These are phyloP conservation scores for Bryum argenteum DNA, from an alignment of 225 moss, liverwort and hornwort species.

Conservation along the genomic window DNA sequence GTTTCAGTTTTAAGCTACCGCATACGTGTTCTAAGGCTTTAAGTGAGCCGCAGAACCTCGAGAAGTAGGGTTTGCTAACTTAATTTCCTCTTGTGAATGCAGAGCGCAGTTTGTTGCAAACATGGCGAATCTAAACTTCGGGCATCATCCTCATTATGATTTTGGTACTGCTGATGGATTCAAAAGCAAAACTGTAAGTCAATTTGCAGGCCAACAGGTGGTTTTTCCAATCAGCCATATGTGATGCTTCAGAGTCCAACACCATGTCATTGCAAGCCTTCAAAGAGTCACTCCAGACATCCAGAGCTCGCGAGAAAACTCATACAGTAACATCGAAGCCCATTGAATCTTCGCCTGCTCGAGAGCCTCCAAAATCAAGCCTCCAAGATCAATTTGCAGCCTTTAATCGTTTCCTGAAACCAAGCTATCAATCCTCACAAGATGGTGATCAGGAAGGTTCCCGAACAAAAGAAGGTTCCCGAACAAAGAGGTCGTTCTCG, in stretches of 20 bases:
- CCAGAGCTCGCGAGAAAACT: conserved; percentile 26
- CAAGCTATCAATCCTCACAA: neutral
- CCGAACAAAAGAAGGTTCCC: neutral
- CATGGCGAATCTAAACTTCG: too few species aligned
- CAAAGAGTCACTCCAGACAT: conserved; percentile 59
- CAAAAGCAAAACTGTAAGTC: too few species aligned
- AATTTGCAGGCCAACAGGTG: too few species aligned
- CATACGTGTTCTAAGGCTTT: too few species aligned
- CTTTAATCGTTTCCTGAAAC: conserved; percentile 35
- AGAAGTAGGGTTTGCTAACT: too few species aligned
- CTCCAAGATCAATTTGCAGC: conserved; percentile 55
- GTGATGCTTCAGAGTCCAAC: neutral
- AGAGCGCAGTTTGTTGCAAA: too few species aligned
- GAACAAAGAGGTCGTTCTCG: conserved; percentile 36
- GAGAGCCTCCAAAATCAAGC: conserved; percentile 62
- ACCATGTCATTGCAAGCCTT: conserved; percentile 73
- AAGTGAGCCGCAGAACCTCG: too few species aligned
- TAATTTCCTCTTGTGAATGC: too few species aligned
- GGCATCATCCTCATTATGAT: too few species aligned
- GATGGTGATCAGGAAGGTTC: neutral
- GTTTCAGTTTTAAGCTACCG: too few species aligned
- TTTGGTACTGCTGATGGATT: too few species aligned
- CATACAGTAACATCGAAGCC: conserved; percentile 1
- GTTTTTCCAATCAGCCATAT: too few species aligned
- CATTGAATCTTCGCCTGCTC: conserved; percentile 26